Conservation (phyloP, 495 filamentous ascomycete species). For the Xylaria sp. region DNA sequence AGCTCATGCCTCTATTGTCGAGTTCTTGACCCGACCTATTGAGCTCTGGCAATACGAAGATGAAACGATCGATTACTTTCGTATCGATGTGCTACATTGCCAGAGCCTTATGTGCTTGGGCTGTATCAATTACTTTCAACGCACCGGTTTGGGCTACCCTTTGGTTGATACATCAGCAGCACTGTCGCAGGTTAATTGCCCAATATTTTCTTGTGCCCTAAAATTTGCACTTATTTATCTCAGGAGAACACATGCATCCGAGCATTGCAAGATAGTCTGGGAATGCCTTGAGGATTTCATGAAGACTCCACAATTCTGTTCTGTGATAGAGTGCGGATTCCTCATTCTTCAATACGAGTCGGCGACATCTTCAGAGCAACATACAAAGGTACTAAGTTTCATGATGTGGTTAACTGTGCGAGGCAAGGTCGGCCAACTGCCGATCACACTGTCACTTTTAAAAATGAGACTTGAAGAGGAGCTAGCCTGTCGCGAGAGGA, state of each 20-base stretch:
- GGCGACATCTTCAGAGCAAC: background rate
- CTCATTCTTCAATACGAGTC: background rate
- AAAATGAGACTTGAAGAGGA: background rate
- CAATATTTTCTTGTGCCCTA: slow-evolving; percentile 14
- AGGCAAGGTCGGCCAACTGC: background rate
- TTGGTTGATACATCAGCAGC: slow-evolving; percentile 23
- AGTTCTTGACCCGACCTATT: slow-evolving; percentile 31
- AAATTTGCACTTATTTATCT: background rate
- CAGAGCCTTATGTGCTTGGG: slow-evolving; percentile 20
- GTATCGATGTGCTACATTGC: slow-evolving; percentile 19
- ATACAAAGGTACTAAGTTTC: background rate
- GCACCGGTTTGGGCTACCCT: slow-evolving; percentile 26
- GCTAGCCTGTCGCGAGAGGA: background rate
- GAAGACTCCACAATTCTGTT: slow-evolving; percentile 1
- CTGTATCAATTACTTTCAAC: slow-evolving; percentile 30
- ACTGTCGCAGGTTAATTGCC: background rate
- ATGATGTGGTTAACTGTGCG: background rate
- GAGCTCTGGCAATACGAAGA: slow-evolving; percentile 28
- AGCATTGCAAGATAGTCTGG: background rate
- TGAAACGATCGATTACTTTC: slow-evolving; percentile 24
- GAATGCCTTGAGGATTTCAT: background rate
- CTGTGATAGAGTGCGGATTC: background rate
- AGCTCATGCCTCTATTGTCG: slow-evolving; percentile 31
- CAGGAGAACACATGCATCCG: background rate
- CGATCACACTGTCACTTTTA: background rate